Evolutionary conservation across 352 stramenopile genomes (phyloP).

Genomic region (Globisporangium okanoganense): DNA sequence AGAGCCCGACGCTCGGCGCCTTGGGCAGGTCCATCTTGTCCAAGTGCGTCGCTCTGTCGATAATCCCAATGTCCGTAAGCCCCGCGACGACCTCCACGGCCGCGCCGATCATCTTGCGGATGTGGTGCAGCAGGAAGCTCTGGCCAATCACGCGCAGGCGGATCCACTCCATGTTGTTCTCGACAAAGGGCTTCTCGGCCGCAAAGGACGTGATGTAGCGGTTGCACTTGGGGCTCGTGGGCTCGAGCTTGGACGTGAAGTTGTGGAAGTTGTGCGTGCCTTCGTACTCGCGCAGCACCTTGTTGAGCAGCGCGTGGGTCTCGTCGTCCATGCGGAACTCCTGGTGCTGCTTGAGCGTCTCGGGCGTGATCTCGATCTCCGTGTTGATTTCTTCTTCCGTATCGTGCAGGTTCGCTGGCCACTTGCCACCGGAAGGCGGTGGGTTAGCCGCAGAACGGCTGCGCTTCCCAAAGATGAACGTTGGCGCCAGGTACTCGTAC

Average conservation of each 20-base stretch:
- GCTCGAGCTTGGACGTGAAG: constrained; percentile 92
- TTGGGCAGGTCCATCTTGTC: constrained; percentile 88
- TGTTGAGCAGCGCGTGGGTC: constrained; percentile 44
- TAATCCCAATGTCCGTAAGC: constrained; percentile 41
- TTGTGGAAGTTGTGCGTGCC: constrained; percentile 97
- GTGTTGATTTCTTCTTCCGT: constrained; percentile 32
- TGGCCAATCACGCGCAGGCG: constrained; percentile 93
- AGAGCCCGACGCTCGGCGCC: constrained; percentile 81
- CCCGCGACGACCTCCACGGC: constrained; percentile 73
- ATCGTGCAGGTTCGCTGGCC: constrained; percentile 35
- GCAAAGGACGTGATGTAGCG: constrained; percentile 94
- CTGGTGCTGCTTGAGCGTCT: constrained; percentile 64
- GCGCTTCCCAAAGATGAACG: constrained; percentile 78
- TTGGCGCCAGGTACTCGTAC: constrained; percentile 90
- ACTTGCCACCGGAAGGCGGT: constrained; percentile 10
- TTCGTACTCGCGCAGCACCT: constrained; percentile 60
- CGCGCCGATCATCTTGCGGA: constrained; percentile 96
- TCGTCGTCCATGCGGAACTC: constrained; percentile 66
- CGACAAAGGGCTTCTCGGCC: constrained; percentile 71
- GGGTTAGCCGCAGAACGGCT: neutral
- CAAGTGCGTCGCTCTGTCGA: constrained; percentile 53
- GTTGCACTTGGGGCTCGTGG: constrained; percentile 70
- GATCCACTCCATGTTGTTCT: constrained; percentile 94
- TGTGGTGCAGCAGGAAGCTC: constrained; percentile 97
- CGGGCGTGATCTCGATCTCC: constrained; percentile 48